A percentile compares a stretch with the other conserved stretches of the same genome.
Conservation (phyloP, 1,139 yeast genomes). For the Suhomyces yuchorum region DNA sequence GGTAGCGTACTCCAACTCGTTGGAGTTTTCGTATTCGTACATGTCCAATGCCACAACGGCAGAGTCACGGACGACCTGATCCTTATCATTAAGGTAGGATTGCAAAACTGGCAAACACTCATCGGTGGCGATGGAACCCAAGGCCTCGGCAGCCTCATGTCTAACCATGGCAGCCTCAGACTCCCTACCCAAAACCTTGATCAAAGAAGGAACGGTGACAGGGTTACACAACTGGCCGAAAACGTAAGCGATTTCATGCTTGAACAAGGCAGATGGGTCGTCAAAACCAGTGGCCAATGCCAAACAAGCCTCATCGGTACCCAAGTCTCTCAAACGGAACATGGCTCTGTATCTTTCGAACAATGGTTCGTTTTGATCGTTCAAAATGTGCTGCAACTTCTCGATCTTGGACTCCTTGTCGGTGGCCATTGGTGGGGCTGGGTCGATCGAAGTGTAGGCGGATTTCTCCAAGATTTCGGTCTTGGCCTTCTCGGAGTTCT, state of each 20-base stretch:
- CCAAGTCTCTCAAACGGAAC: slow-evolving; percentile 96
- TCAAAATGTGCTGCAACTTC: slow-evolving; percentile 66
- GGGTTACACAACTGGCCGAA: slow-evolving; percentile 97
- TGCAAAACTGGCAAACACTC: slow-evolving; percentile 89
- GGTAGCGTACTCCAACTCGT: slow-evolving; percentile 77
- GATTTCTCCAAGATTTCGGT: slow-evolving; percentile 74
- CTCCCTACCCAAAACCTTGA: slow-evolving; percentile 75
- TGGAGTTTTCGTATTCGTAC: slow-evolving; percentile 93
- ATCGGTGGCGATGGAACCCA: slow-evolving; percentile 96
- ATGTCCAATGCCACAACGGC: slow-evolving; percentile 96
- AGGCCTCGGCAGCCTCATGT: slow-evolving; percentile 99
- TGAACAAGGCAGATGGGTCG: slow-evolving; percentile 90
- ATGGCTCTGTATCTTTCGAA: slow-evolving; percentile 97
- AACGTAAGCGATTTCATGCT: slow-evolving; percentile 97
- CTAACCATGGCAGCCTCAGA: slow-evolving; percentile 97
- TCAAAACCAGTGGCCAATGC: slow-evolving; percentile 89
- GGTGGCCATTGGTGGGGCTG: slow-evolving; percentile 92
- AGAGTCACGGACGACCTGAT: slow-evolving; percentile 90
- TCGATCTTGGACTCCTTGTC: slow-evolving; percentile 59
- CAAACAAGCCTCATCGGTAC: slow-evolving; percentile 86
- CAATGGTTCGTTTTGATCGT: slow-evolving; percentile 74
- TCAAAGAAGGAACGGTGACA: slow-evolving; percentile 83
- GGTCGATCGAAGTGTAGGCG: slow-evolving; percentile 85
- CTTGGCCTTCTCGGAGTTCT: slow-evolving; percentile 63
- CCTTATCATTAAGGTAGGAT: slow-evolving; percentile 76